Conservation (phyloP, 2,329 filamentous ascomycete genomes). For the Colletotrichum acutatum region DNA sequence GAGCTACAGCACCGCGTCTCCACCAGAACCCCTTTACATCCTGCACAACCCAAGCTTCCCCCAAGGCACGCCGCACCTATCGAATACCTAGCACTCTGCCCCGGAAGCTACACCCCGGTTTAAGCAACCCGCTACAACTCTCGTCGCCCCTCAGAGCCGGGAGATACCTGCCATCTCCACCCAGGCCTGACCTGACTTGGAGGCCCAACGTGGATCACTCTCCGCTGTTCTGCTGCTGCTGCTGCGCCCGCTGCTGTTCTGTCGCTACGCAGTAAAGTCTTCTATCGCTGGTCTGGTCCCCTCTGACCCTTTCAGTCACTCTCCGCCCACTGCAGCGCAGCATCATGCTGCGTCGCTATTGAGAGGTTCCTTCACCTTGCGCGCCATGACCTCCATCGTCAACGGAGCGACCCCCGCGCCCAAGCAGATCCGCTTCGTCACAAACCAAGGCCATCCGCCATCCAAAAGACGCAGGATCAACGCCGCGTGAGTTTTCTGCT, state of each 20-base stretch:
- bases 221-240: constrained; percentile 7
- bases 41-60: constrained; percentile 30
- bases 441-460: constrained; percentile 83
- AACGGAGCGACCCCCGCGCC: constrained; percentile 56
- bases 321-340: constrained; percentile 30
- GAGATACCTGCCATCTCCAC: constrained; percentile 28
- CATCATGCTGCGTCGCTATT: constrained; percentile 34
- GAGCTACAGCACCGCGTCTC: constrained; percentile 24
- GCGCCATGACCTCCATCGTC: constrained; percentile 44
- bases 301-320: constrained; percentile 14
- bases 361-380: constrained; percentile 31
- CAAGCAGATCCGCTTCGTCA: constrained; percentile 81
- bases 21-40: constrained; percentile 7
- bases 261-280: neutral
- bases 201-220: constrained; percentile 13
- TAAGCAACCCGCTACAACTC: neutral
- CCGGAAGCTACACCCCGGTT: constrained; percentile 23
- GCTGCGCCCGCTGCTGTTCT: neutral
- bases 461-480: constrained; percentile 83
- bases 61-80: neutral
- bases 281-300: neutral
- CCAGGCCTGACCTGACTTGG: constrained; percentile 20
- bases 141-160: neutral
- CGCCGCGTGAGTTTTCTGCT: constrained; percentile 70
- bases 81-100: neutral